A percentile compares a stretch with the other conserved stretches of the same genome.
These are phyloP conservation scores for Avena atlantica DNA, from an alignment of 176 grass and related monocot genomes.

Conservation along the genomic window DNA sequence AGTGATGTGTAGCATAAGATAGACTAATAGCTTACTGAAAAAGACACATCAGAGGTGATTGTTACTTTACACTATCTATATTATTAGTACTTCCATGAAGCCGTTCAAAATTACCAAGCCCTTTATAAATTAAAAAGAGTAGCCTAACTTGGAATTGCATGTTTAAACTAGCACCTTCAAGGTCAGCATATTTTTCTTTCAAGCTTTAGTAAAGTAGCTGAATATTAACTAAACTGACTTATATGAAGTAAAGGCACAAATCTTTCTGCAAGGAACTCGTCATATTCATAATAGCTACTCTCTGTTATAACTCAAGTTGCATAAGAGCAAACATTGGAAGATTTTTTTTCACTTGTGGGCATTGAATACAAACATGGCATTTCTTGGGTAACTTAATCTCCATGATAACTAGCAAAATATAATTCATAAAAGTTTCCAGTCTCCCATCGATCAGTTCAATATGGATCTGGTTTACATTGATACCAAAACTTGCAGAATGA, in stretches of 20 bases:
- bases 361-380: neutral
- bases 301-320: neutral
- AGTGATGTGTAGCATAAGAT: conserved; percentile 3
- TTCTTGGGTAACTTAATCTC: neutral
- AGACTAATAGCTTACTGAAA: neutral
- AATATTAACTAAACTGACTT: neutral
- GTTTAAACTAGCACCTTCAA: neutral
- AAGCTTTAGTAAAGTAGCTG: neutral
- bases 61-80: neutral
- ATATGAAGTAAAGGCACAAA: neutral
- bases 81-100: neutral
- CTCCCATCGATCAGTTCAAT: neutral
- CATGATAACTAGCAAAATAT: neutral
- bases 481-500: neutral
- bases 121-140: neutral
- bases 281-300: neutral
- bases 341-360: neutral
- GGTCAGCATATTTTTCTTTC: neutral
- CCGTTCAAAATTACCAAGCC: neutral
- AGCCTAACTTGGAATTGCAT: neutral
- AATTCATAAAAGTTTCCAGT: neutral
- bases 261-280: neutral
- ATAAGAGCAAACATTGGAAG: neutral
- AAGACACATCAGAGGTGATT: neutral
- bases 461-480: conserved; percentile 23